Percentiles rank a stretch among this genome's conserved stretches.
Conservation (phyloP, 345 rosid species). For the Gynandropsis gynandra region DNA sequence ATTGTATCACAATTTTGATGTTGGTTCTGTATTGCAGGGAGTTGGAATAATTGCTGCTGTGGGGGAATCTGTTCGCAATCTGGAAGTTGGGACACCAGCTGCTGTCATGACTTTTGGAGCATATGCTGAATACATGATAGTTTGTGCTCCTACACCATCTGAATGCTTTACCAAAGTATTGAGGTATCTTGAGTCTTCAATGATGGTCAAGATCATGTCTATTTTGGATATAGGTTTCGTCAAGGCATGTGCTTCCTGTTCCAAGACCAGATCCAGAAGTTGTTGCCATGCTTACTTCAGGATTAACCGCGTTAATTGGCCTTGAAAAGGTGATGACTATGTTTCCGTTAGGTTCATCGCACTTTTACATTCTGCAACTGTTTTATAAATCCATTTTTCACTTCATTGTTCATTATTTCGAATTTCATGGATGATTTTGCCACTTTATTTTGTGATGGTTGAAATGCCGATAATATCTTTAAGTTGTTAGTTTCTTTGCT, state of each 20-base stretch:
- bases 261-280: constrained; percentile 95
- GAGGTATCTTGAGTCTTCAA: neutral
- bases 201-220: constrained; percentile 1
- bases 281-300: constrained; percentile 98
- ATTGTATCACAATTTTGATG: constrained; percentile 15
- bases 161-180: constrained; percentile 10
- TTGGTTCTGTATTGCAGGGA: constrained; percentile 42
- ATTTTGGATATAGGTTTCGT: constrained; percentile 42
- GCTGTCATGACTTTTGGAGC: constrained; percentile 87
- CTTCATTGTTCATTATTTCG: neutral
- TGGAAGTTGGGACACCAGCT: constrained; percentile 88
- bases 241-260: constrained; percentile 77
- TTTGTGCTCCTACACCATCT: constrained; percentile 24
- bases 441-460: neutral
- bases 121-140: constrained; percentile 71
- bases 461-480: neutral
- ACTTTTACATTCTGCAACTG: neutral
- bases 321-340: constrained; percentile 60
- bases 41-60: constrained; percentile 87
- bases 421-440: neutral
- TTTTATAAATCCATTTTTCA: neutral
- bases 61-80: constrained; percentile 62
- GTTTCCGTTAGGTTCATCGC: neutral
- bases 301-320: constrained; percentile 89
- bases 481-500: neutral